Evolutionary conservation across 2,329 filamentous ascomycete species (phyloP).

Genomic region (Claviceps pusilla): DNA sequence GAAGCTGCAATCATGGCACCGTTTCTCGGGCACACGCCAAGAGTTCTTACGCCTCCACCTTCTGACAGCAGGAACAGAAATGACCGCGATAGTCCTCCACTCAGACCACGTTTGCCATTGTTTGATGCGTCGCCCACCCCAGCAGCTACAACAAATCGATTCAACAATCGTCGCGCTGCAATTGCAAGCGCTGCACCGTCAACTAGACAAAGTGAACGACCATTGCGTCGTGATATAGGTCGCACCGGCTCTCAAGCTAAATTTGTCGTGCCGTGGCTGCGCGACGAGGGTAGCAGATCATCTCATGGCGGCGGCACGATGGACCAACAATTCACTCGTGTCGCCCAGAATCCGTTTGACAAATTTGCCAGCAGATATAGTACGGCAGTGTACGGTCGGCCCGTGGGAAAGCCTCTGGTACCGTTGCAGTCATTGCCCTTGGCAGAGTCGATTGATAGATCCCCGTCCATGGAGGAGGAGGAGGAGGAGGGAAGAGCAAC

Average conservation of each 20-base stretch:
- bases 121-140: not conserved
- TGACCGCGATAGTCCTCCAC: not conserved
- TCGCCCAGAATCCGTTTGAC: not conserved
- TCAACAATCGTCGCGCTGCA: not conserved
- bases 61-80: conserved; percentile 1
- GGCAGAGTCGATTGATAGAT: too few species aligned
- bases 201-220: not conserved
- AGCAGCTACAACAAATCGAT: not conserved
- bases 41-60: conserved; percentile 5
- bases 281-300: not conserved
- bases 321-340: not conserved
- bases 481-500: not conserved
- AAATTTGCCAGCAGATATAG: not conserved
- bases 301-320: not conserved
- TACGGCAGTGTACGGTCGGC: not conserved
- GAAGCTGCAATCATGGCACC: not conserved
- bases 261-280: not conserved
- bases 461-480: not conserved
- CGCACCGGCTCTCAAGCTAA: not conserved
- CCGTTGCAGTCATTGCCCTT: not conserved
- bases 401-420: not conserved
- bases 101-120: not conserved
- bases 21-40: not conserved
- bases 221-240: not conserved
- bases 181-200: not conserved